Conservation (phyloP, 495 filamentous ascomycete species). For the Echria macrotheca region DNA sequence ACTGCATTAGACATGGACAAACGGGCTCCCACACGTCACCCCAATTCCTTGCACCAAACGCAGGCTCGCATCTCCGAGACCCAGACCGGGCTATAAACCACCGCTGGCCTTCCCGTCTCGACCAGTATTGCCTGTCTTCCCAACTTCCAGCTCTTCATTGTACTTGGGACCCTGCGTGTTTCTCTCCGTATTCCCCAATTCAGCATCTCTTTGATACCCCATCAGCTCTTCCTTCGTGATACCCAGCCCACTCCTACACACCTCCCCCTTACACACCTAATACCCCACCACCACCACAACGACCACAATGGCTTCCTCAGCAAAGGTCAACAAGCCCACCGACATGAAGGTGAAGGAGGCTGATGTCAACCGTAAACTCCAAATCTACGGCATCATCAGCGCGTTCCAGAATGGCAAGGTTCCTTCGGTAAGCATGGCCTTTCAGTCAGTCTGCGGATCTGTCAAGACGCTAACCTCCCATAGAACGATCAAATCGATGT, state of each 20-base stretch:
- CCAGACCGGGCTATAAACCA: conserved; percentile 13
- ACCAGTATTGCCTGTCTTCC: neutral
- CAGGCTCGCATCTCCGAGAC: neutral
- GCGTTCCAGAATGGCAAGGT: conserved; percentile 88
- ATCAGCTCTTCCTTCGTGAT: conserved; percentile 13
- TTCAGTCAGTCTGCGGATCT: neutral
- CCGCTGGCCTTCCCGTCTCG: conserved; percentile 2
- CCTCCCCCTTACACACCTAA: too few species aligned
- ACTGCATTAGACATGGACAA: conserved; percentile 4
- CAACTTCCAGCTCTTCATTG: neutral
- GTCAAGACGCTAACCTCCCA: neutral
- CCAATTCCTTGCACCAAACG: neutral
- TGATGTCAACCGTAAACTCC: conserved; percentile 89
- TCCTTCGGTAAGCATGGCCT: conserved; percentile 64
- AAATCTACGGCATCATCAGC: conserved; percentile 85
- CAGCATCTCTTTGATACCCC: neutral
- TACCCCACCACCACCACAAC: too few species aligned
- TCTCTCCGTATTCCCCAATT: neutral
- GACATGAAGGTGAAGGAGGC: conserved; percentile 54
- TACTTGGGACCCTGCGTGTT: neutral
- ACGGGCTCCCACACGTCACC: conserved; percentile 6
- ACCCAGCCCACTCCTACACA: conserved; percentile 8
- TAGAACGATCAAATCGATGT: conserved; percentile 93
- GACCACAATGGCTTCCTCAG: conserved; percentile 23
- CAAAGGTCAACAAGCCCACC: conserved; percentile 59